Percentiles rank a stretch among this genome's conserved stretches.
Evolutionary conservation across 2,329 filamentous ascomycete genomes (phyloP).

Genomic region (Pseudogymnoascus sp.): DNA sequence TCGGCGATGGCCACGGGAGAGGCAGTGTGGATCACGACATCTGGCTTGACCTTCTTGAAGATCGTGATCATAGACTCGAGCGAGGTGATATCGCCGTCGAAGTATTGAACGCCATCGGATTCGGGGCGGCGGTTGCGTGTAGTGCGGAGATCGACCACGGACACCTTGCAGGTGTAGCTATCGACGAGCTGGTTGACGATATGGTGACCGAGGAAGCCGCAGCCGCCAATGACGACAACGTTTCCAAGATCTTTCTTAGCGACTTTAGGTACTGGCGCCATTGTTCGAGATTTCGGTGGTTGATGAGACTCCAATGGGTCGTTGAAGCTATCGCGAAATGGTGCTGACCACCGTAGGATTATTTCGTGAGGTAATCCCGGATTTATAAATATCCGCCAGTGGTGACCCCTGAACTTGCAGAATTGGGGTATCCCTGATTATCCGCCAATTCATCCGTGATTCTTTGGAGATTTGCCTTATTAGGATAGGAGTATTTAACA

Average conservation of each 20-base stretch:
- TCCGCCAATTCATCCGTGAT: neutral
- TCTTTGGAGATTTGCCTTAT: neutral
- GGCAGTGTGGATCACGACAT: slow-evolving; percentile 87
- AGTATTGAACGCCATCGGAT: slow-evolving; percentile 54
- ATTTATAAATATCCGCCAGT: slow-evolving; percentile 6
- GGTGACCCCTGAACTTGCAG: neutral
- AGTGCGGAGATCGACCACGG: slow-evolving; percentile 66
- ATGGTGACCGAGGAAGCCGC: slow-evolving; percentile 77
- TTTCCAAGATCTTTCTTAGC: slow-evolving; percentile 44
- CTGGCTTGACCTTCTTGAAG: slow-evolving; percentile 60
- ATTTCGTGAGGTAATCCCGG: slow-evolving; percentile 3
- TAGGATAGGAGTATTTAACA: too few species aligned
- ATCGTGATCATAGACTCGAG: slow-evolving; percentile 49
- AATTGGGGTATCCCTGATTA: slow-evolving; percentile 2
- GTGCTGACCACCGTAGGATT: neutral
- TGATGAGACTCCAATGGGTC: slow-evolving; percentile 6
- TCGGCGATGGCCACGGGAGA: slow-evolving; percentile 54
- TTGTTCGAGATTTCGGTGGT: neutral
- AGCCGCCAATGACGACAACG: slow-evolving; percentile 73
- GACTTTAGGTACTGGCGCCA: neutral
- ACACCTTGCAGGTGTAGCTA: slow-evolving; percentile 48
- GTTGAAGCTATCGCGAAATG: slow-evolving; percentile 1
- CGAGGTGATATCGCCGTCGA: slow-evolving; percentile 72
- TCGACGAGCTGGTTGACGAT: slow-evolving; percentile 66
- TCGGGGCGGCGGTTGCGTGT: slow-evolving; percentile 54